Evolutionary conservation across 2,329 filamentous ascomycete species (phyloP), one percentile per base, ranked within the genome.

Genomic region (Coniosporium tulheliwenetii): DNA sequence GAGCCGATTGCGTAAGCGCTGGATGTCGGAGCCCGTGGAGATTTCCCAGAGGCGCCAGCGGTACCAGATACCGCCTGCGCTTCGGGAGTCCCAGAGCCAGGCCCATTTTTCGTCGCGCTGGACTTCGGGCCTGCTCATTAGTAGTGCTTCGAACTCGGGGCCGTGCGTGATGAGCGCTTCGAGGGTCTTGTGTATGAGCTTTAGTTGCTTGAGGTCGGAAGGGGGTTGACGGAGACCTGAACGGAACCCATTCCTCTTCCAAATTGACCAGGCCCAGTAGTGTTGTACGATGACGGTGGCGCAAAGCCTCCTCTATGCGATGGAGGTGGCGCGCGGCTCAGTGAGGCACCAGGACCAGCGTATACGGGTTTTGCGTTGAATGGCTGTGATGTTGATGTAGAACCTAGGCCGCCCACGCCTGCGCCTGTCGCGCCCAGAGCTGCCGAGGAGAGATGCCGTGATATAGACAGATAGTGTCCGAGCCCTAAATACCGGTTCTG

Each of bases 41-140:
- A 89, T 71, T 50, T 91, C 79, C 83, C 87, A 95, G 36, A 96
- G 55, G 36, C 85, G 77, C 82, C 85, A 96, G 36, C 91, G 78
- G 59, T 96, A 96, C 73, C 87, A 98, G 12, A 93, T 74, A 12
- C 81, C 89, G 19, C 77, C 86, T 46, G 71, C 68, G 52, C 79
- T 87, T 48, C 79, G 73, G 14, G 86, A 73, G 57, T 96, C 81
- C 79, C 85, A 98, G 5, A 98, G 68, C 83, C 87, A 98, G 0
- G 86, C 82, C 78, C 89, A 96, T 48, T 81, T 86, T 57, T 93
- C 84, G 44, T 94, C 84, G 34, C 71, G 73, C 55, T 93, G 85
- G 1, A 96, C 81, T 41, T 86, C 77, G 0, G 82, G 75, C 13
- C 84, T 71, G 39, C 79, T 81, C 91, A 96, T 96, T 5, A 98